Evolutionary conservation across 768 basidiomycete species (phyloP).

Genomic region (Lactifluus piperatus): DNA sequence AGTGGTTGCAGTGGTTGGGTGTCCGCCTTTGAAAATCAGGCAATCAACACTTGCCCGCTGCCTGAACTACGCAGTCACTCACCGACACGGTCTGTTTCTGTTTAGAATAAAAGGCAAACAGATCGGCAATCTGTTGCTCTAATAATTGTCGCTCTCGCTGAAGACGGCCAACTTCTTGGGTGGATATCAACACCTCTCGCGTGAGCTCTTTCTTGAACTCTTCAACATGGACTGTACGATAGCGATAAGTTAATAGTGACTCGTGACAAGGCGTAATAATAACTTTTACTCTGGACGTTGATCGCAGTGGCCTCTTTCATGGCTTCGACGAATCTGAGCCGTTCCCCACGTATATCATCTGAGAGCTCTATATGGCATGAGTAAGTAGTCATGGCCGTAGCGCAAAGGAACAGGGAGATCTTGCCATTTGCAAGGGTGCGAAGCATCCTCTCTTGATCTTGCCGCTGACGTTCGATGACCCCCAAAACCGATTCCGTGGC

Average conservation of each 20-base stretch:
- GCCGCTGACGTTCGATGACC: slow-evolving; percentile 59
- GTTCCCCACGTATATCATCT: slow-evolving; percentile 77
- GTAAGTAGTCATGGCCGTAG: not conserved
- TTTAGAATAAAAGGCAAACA: slow-evolving; percentile 65
- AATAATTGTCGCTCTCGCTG: slow-evolving; percentile 56
- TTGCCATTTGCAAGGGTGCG: slow-evolving; percentile 56
- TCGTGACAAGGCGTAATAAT: not conserved
- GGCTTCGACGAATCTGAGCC: slow-evolving; percentile 84
- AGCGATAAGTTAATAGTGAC: slow-evolving; percentile 10
- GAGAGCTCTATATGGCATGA: slow-evolving; percentile 52
- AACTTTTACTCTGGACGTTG: slow-evolving; percentile 60
- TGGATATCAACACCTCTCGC: slow-evolving; percentile 65
- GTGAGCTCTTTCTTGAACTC: slow-evolving; percentile 78
- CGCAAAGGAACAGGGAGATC: slow-evolving; percentile 11
- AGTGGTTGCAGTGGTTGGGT: not conserved
- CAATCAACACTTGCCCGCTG: not conserved
- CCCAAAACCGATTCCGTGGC: slow-evolving; percentile 51
- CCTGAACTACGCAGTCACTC: not conserved
- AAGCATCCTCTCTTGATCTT: slow-evolving; percentile 65
- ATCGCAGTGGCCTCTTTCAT: slow-evolving; percentile 90
- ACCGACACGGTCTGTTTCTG: slow-evolving; percentile 38
- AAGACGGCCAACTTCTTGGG: slow-evolving; percentile 60
- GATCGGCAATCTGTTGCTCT: slow-evolving; percentile 63
- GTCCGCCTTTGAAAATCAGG: not conserved
- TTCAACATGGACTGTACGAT: slow-evolving; percentile 62